These are phyloP conservation scores for Sclerotinia sclerotiorum DNA, from an alignment of 2,329 filamentous ascomycete species.

Conservation along the genomic window DNA sequence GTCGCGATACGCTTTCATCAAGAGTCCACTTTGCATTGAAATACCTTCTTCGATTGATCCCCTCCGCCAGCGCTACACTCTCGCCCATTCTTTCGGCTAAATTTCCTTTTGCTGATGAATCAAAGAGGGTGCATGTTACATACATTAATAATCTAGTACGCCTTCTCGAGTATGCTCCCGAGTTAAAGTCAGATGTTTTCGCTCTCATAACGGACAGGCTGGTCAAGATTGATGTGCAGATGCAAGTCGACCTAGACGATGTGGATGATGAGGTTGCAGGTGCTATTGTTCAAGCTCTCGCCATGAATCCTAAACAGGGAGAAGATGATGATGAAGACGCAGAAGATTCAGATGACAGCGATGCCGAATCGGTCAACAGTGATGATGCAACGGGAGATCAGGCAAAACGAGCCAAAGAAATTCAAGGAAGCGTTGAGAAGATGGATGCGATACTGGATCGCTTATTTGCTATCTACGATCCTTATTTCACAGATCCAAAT, in stretches of 20 bases:
- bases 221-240: constrained; percentile 92
- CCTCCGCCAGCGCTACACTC: constrained; percentile 71
- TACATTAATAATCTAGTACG: constrained; percentile 84
- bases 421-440: constrained; percentile 84
- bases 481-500: constrained; percentile 67
- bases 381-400: constrained; percentile 69
- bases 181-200: constrained; percentile 76
- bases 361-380: constrained; percentile 69
- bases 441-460: constrained; percentile 88
- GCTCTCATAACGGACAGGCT: constrained; percentile 81
- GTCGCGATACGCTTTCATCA: constrained; percentile 62
- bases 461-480: constrained; percentile 79
- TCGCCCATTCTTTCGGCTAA: constrained; percentile 64
- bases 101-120: constrained; percentile 77
- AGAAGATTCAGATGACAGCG: constrained; percentile 57
- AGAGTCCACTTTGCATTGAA: constrained; percentile 75
- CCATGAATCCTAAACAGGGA: constrained; percentile 46
- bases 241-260: constrained; percentile 90
- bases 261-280: constrained; percentile 85
- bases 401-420: constrained; percentile 62
- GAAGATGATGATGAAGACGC: constrained; percentile 54
- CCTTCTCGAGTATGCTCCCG: constrained; percentile 74
- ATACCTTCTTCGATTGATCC: constrained; percentile 77
- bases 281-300: constrained; percentile 60
- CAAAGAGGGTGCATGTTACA: constrained; percentile 75